phyloP scores from a whole-genome alignment of 148 eudicot species.

The Persicaria tinctoria region DNA sequence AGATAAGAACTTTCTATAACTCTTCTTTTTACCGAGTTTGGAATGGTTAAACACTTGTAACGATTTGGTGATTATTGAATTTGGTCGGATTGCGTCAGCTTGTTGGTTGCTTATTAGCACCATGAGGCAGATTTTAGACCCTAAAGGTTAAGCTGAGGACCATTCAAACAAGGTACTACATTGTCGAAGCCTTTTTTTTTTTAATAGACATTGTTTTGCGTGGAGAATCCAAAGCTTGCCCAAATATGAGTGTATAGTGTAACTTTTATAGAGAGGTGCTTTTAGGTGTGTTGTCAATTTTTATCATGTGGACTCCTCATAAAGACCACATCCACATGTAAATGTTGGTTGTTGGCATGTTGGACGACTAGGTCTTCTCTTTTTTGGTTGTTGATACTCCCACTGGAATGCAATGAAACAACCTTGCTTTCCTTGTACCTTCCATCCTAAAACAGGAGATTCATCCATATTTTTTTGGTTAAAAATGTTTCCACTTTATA shows the following conservation, averaged over 20 bases:
- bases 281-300: constrained; percentile 2
- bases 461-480: background rate
- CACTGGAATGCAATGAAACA: background rate
- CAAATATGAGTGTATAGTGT: no score
- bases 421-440: constrained; percentile 8
- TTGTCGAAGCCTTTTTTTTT: background rate
- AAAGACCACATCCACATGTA: constrained; percentile 5
- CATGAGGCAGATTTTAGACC: no score
- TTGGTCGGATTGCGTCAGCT: no score
- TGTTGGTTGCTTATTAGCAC: no score
- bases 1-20: no score
- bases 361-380: background rate
- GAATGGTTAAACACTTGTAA: no score
- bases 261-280: background rate
- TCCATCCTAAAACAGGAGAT: background rate
- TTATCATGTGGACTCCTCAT: background rate
- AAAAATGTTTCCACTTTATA: background rate
- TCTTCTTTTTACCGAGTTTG: no score
- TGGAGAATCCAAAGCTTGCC: constrained; percentile 3
- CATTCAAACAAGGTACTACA: background rate
- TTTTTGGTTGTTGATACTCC: background rate
- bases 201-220: background rate
- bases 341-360: background rate
- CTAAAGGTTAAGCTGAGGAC: no score
- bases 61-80: no score